Percentiles rank a stretch among this genome's conserved stretches.
These are phyloP conservation scores for Striga asiatica DNA, from an alignment of 257 asterid genomes.

Conservation along the genomic window DNA sequence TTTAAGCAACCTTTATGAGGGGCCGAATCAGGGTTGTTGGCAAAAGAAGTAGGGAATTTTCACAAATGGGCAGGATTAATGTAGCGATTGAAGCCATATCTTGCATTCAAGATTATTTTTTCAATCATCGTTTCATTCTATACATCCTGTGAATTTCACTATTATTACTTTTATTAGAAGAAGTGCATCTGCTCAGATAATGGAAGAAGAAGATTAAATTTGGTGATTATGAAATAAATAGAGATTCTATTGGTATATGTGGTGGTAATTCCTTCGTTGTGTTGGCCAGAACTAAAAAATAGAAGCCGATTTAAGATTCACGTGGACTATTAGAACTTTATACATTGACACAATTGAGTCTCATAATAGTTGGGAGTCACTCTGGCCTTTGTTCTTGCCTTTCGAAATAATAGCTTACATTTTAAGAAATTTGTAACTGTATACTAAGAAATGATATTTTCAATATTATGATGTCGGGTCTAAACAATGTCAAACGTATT, in stretches of 20 bases:
- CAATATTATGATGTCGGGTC: neutral
- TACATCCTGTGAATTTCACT: neutral
- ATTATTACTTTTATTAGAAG: neutral
- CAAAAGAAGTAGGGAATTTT: slow-evolving; percentile 8
- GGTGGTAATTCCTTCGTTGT: neutral
- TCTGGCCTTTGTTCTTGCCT: neutral
- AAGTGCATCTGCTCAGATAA: neutral
- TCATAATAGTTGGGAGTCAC: too few relatives aligned
- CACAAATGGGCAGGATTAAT: slow-evolving; percentile 9
- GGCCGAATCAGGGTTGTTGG: neutral
- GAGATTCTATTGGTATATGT: neutral
- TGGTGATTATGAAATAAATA: too few relatives aligned
- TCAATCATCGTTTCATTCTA: neutral
- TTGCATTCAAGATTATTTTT: slow-evolving; percentile 16
- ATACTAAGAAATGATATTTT: neutral
- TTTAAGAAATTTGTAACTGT: neutral
- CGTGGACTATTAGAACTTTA: too few relatives aligned
- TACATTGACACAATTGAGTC: too few relatives aligned
- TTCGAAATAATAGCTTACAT: neutral
- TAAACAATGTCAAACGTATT: neutral
- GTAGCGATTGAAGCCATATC: slow-evolving; percentile 13
- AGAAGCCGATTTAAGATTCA: too few relatives aligned
- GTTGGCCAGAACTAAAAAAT: neutral
- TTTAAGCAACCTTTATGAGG: neutral
- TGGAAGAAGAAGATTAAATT: neutral